Percentiles rank a stretch among this genome's conserved stretches.
phyloP scores from a whole-genome alignment of 2,329 filamentous ascomycete genomes.

The Hymenotorrendiella dingleyae region DNA sequence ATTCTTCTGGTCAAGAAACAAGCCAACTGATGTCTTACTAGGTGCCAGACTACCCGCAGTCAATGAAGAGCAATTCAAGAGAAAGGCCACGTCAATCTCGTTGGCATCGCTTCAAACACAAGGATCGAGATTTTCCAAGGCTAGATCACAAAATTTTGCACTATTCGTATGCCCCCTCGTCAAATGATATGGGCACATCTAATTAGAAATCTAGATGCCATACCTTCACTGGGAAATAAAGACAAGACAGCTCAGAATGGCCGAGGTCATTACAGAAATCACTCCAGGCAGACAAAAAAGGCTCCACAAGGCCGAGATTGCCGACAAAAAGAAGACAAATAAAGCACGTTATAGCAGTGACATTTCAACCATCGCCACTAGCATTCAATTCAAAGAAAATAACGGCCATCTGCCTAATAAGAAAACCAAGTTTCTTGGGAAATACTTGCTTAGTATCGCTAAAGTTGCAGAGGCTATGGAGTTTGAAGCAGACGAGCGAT shows the following conservation, averaged over 20 bases:
- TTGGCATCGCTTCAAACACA: too few species aligned
- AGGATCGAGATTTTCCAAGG: too few species aligned
- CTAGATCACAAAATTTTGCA: not conserved
- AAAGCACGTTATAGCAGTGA: too few species aligned
- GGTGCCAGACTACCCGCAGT: too few species aligned
- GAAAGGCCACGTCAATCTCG: too few species aligned
- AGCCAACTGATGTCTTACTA: too few species aligned
- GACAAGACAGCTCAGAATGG: conserved; percentile 9
- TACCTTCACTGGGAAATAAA: conserved; percentile 29
- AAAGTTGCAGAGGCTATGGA: conserved; percentile 20
- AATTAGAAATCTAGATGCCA: conserved; percentile 14
- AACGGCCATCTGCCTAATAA: conserved; percentile 2
- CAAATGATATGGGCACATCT: too few species aligned
- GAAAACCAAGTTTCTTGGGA: conserved; percentile 5
- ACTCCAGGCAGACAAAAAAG: not conserved
- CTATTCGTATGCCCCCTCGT: not conserved
- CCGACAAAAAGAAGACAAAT: too few species aligned
- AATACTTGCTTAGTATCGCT: conserved; percentile 14
- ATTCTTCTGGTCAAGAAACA: too few species aligned
- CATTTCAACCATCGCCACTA: not conserved
- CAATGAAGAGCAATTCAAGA: too few species aligned
- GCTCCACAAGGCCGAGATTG: not conserved
- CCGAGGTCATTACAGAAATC: conserved; percentile 14
- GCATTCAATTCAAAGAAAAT: not conserved
- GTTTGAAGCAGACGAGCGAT: conserved; percentile 14